Base-by-base conservation (phyloP, 257 asterid genomes). In the Echium plantagineum region DNA sequence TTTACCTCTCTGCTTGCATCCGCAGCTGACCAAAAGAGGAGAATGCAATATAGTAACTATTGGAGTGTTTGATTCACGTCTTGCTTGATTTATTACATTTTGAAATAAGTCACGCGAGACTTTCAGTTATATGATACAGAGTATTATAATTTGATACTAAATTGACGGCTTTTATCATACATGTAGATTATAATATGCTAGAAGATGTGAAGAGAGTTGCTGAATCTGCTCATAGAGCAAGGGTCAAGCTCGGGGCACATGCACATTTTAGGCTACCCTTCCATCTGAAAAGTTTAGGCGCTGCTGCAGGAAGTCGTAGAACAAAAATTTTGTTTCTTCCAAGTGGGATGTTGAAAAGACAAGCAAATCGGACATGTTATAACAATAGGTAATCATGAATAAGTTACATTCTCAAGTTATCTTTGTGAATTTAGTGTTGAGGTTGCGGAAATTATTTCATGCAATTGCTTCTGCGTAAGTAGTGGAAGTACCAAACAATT, bases 141-240 rank as follows among this genome's bases (percentile, higher is more conserved):
- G n/a, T 28, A 55, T 69, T 57, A 15, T 7, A 21, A 24, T 54
- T 59, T n/a, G 49, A 53, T 17, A 26, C n/a, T 13, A 24, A 17
- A 18, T 2, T 30, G 47, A 64, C 35, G 58, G 47, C n/a, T 16
- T 56, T n/a, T 71, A 15, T 46, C 60, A 17, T 71, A 30, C 2
- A 2, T 63, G 12, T 67, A 88, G 96, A 85, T 72, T 91, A 83
- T 67, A 74, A 71, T 61, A 80, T 88, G 95, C 96, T 88, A 8
- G 96, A 91, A 77, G 89, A 82, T 72, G 98, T 80, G 71, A 91
- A 88, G 75, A 77, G 95, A 69, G 69, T 84, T 70, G 94, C 98
- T 21, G 98, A 91, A 35, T 84, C 94, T 15, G 93, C 90, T 21
- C 80, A 74, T 65, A 87, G 95, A 76, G 78, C 60, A 68, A 82